phyloP scores from a whole-genome alignment of 345 rosid genomes.

The Euphorbia pulcherrima region DNA sequence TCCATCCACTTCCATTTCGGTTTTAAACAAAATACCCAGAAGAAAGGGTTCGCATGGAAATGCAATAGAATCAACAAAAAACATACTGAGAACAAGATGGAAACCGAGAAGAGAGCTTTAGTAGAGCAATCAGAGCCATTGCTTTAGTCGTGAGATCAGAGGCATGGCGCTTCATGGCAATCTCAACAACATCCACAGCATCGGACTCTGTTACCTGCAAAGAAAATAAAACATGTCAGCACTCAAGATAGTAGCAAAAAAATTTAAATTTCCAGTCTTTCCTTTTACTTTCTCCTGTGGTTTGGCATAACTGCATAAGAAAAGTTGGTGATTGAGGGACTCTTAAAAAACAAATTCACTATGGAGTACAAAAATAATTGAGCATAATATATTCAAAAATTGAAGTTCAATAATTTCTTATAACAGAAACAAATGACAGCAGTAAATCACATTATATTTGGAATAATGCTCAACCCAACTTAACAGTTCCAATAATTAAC shows the following conservation, averaged over 20 bases:
- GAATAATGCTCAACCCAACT: no score
- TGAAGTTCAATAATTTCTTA: background rate
- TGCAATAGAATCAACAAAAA: slow-evolving; percentile 15
- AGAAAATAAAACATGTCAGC: slow-evolving; percentile 23
- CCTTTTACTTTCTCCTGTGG: background rate
- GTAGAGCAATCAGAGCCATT: slow-evolving; percentile 82
- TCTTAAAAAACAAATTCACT: background rate
- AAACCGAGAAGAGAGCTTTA: slow-evolving; percentile 95
- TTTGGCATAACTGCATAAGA: background rate
- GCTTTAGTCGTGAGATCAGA: slow-evolving; percentile 80
- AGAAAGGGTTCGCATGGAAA: background rate
- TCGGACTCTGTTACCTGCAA: slow-evolving; percentile 85
- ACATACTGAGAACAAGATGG: slow-evolving; percentile 90
- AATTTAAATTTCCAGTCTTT: background rate
- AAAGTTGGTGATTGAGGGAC: background rate
- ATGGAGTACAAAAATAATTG: background rate
- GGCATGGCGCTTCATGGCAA: slow-evolving; percentile 55
- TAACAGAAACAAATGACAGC: background rate
- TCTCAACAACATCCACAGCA: slow-evolving; percentile 81
- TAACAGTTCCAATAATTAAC: slow-evolving; percentile 4
- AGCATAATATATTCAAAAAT: background rate
- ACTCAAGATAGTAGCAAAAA: background rate
- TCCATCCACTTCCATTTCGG: background rate
- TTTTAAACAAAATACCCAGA: background rate
- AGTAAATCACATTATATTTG: background rate